Conservation (phyloP, 768 basidiomycete species). For the Rhodosporidiobolus sp. region DNA sequence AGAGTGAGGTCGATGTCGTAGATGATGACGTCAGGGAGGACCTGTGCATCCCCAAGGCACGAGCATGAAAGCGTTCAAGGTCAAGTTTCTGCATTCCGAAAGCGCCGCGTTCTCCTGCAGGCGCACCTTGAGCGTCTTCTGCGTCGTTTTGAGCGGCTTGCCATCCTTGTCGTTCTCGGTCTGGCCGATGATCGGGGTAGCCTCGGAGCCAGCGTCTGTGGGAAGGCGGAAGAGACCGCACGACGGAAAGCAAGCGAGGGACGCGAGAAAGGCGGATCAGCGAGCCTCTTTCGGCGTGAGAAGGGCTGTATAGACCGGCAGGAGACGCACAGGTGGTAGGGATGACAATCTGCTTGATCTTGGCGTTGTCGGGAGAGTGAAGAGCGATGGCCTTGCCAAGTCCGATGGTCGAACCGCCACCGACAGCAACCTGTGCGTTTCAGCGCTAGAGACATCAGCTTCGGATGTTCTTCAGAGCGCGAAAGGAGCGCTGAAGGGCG, state of each 20-base stretch:
- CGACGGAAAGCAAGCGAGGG: not conserved
- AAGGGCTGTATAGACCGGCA: not conserved
- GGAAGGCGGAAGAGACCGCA: not conserved
- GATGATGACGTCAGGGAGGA: slow-evolving; percentile 52
- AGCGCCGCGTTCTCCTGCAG: too few species aligned
- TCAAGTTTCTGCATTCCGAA: accelerated
- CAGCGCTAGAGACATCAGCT: not conserved
- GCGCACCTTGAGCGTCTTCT: slow-evolving; percentile 47
- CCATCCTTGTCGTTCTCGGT: slow-evolving; percentile 48
- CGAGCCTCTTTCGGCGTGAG: not conserved
- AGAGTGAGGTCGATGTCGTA: slow-evolving; percentile 53
- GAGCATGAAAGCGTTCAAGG: not conserved
- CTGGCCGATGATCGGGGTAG: slow-evolving; percentile 53
- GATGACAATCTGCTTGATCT: slow-evolving; percentile 51
- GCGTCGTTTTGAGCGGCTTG: slow-evolving; percentile 50
- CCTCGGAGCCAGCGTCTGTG: slow-evolving; percentile 50
- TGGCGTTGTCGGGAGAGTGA: slow-evolving; percentile 46
- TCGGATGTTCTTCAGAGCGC: not conserved
- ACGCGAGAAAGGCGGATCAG: not conserved
- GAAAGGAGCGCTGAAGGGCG: too few species aligned
- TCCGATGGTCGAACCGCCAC: slow-evolving; percentile 52
- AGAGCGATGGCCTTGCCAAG: slow-evolving; percentile 53
- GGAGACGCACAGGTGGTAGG: slow-evolving; percentile 49
- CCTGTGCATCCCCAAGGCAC: slow-evolving; percentile 26
- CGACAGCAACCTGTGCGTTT: slow-evolving; percentile 41